Conservation (phyloP, 331 rosid genomes). For the Acacia concinna region DNA sequence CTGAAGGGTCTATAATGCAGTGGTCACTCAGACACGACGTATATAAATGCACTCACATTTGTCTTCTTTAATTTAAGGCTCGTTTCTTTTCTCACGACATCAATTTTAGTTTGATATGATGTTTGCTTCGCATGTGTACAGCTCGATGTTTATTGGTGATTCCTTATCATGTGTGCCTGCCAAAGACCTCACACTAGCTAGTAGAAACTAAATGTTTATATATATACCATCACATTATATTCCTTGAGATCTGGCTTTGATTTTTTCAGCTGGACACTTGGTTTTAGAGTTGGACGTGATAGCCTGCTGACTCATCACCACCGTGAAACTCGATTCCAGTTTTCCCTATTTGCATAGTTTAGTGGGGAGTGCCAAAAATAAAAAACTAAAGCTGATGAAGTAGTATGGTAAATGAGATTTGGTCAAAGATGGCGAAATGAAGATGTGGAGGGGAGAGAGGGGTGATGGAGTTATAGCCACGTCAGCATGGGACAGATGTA, state of each 20-base stretch:
- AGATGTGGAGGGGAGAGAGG: no score
- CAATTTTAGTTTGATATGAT: background rate
- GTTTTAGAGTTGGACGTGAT: background rate
- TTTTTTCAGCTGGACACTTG: background rate
- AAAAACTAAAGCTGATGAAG: background rate
- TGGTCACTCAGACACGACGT: slow-evolving; percentile 46
- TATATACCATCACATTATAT: background rate
- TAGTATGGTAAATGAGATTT: background rate
- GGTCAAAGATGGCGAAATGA: background rate
- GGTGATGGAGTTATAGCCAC: slow-evolving; percentile 28
- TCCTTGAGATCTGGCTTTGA: slow-evolving; percentile 3
- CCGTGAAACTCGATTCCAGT: background rate
- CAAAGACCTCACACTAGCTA: background rate
- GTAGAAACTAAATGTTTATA: background rate
- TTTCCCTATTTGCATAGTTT: background rate
- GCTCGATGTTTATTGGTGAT: slow-evolving; percentile 40
- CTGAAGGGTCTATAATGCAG: slow-evolving; percentile 36
- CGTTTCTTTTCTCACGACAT: slow-evolving; percentile 26
- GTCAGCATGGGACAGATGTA: slow-evolving; percentile 32
- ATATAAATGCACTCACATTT: slow-evolving; percentile 31
- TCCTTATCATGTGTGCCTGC: background rate
- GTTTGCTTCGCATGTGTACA: slow-evolving; percentile 47
- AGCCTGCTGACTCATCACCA: background rate
- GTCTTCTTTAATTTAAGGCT: background rate
- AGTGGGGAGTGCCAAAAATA: background rate